These are phyloP conservation scores for Ascochyta lentis DNA, from an alignment of 2,329 filamentous ascomycete species.

Conservation along the genomic window DNA sequence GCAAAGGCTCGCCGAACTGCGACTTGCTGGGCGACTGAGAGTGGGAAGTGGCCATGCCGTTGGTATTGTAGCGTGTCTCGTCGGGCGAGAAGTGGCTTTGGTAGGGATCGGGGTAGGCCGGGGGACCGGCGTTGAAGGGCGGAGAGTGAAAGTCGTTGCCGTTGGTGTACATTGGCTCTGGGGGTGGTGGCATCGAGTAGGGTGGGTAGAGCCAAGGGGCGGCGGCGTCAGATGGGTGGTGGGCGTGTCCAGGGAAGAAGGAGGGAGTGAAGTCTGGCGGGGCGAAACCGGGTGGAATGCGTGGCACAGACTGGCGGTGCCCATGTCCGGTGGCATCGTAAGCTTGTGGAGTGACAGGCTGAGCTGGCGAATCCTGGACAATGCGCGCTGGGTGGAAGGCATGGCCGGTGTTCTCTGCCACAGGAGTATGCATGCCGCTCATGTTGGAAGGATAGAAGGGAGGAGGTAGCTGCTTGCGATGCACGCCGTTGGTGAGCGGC, in stretches of 20 bases:
- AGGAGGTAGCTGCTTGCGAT: slow-evolving; percentile 43
- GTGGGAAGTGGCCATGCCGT: slow-evolving; percentile 38
- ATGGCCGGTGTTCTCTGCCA: slow-evolving; percentile 24
- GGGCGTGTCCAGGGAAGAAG: slow-evolving; percentile 43
- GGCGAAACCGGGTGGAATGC: slow-evolving; percentile 43
- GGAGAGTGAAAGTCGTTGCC: slow-evolving; percentile 34
- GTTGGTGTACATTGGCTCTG: slow-evolving; percentile 32
- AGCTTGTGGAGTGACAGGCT: slow-evolving; percentile 28
- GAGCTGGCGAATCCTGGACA: slow-evolving; percentile 49
- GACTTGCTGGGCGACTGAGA: slow-evolving; percentile 45
- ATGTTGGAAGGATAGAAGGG: slow-evolving; percentile 44
- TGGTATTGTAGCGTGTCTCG: slow-evolving; percentile 25
- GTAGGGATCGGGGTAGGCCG: slow-evolving; percentile 29
- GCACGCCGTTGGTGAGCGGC: slow-evolving; percentile 30
- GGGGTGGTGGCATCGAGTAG: slow-evolving; percentile 36
- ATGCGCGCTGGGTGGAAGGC: slow-evolving; percentile 47
- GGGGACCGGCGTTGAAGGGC: slow-evolving; percentile 21
- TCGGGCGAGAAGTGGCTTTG: slow-evolving; percentile 29
- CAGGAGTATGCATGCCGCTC: slow-evolving; percentile 32
- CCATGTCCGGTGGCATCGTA: slow-evolving; percentile 23
- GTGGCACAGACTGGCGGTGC: slow-evolving; percentile 32
- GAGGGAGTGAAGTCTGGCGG: slow-evolving; percentile 38
- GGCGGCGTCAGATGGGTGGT: slow-evolving; percentile 44
- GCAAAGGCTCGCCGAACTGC: slow-evolving; percentile 33
- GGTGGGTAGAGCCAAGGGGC: slow-evolving; percentile 41